A percentile compares a stretch with the other conserved stretches of the same genome.
phyloP scores from a whole-genome alignment of 78 protist species.

The Mantamonas sphyraenae region DNA sequence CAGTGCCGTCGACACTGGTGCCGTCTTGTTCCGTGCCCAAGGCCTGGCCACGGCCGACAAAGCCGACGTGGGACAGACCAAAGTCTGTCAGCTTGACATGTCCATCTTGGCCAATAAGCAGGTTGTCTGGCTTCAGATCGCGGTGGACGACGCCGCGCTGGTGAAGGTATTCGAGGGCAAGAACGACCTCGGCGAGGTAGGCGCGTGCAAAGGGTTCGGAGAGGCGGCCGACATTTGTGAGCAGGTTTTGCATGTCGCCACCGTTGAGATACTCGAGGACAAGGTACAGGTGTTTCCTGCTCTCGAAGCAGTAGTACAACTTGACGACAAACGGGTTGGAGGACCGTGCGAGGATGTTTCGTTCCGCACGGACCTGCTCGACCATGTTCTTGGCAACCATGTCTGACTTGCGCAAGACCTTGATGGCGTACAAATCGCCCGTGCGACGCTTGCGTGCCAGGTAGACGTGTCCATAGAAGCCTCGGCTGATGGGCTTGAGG shows the following conservation, averaged over 20 bases:
- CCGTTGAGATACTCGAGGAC: slow-evolving; percentile 53
- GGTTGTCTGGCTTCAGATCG: slow-evolving; percentile 79
- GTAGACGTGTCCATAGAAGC: slow-evolving; percentile 60
- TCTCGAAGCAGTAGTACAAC: slow-evolving; percentile 44
- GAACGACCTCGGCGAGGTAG: slow-evolving; percentile 69
- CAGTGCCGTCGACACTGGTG: neutral
- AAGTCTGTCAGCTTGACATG: slow-evolving; percentile 91
- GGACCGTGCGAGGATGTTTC: slow-evolving; percentile 24
- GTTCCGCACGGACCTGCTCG: slow-evolving; percentile 44
- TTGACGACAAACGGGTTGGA: slow-evolving; percentile 32
- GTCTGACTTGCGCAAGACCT: slow-evolving; percentile 59
- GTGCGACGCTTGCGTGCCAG: slow-evolving; percentile 62
- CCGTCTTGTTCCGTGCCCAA: no score
- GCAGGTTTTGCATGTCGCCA: slow-evolving; percentile 33
- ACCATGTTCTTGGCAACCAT: slow-evolving; percentile 49
- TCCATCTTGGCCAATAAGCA: slow-evolving; percentile 65
- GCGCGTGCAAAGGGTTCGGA: slow-evolving; percentile 46
- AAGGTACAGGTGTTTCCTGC: slow-evolving; percentile 14
- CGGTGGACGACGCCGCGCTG: slow-evolving; percentile 36
- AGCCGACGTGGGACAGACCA: slow-evolving; percentile 73
- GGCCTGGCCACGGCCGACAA: slow-evolving; percentile 18
- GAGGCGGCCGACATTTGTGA: slow-evolving; percentile 40
- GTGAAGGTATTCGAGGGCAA: slow-evolving; percentile 83
- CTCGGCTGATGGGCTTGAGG: slow-evolving; percentile 55
- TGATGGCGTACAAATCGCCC: slow-evolving; percentile 80